Percentiles rank a stretch among this genome's conserved stretches.
phyloP scores from a whole-genome alignment of 2,329 filamentous ascomycete species.

The Pseudocercospora pini-densiflorae region DNA sequence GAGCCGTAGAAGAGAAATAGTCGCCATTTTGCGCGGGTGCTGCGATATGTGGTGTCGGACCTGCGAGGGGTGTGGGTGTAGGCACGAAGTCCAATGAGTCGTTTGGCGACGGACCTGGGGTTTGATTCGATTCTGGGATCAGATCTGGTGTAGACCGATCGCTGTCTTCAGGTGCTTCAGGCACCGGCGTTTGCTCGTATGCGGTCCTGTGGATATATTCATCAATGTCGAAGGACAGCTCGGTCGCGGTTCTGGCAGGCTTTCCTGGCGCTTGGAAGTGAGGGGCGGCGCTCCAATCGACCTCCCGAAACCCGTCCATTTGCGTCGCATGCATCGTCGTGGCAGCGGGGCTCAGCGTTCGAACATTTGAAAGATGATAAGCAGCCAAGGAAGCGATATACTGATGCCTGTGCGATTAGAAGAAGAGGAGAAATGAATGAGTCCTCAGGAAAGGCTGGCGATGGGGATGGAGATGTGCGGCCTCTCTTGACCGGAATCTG shows the following conservation, averaged over 20 bases:
- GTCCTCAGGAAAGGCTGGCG: background rate
- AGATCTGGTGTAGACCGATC: background rate
- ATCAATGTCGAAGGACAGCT: background rate
- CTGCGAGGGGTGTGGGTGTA: background rate
- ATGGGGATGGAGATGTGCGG: background rate
- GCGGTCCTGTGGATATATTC: background rate
- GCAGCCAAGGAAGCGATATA: background rate
- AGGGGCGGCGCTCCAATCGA: background rate
- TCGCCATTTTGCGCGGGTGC: background rate
- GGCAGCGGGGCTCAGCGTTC: slow-evolving; percentile 14
- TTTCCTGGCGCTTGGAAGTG: background rate
- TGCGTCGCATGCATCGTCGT: slow-evolving; percentile 10
- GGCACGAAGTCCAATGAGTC: background rate
- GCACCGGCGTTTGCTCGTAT: background rate
- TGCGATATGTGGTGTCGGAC: background rate
- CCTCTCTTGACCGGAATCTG: background rate
- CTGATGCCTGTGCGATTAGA: background rate
- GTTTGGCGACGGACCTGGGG: background rate
- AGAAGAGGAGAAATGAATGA: background rate
- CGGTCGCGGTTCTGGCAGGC: background rate
- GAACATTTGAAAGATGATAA: background rate
- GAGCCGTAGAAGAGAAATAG: background rate
- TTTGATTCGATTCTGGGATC: too few relatives aligned
- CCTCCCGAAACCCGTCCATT: background rate
- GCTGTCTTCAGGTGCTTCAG: background rate